Evolutionary conservation across 2,329 filamentous ascomycete genomes (phyloP).

Genomic region (Verticillium albo-atrum): DNA sequence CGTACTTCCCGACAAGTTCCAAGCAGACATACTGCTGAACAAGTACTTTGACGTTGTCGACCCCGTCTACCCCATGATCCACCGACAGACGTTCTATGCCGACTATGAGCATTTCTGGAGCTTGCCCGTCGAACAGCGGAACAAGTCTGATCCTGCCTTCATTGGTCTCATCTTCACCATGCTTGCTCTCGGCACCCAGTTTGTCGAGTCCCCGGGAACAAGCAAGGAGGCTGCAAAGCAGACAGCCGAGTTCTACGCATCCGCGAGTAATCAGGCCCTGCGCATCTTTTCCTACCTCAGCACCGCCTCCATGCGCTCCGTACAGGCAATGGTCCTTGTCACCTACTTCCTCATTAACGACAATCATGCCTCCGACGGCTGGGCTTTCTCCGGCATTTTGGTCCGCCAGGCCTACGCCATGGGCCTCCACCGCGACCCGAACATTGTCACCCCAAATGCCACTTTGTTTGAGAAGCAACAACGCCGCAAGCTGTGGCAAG

Average conservation of each 20-base stretch:
- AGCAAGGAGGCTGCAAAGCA: conserved; percentile 61
- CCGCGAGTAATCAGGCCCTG: conserved; percentile 72
- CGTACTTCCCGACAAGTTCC: conserved; percentile 69
- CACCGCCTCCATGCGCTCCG: conserved; percentile 65
- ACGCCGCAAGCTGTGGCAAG: conserved; percentile 76
- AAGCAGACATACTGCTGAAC: conserved; percentile 65
- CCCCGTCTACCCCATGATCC: conserved; percentile 76
- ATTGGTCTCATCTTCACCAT: conserved; percentile 72
- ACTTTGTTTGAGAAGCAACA: conserved; percentile 71
- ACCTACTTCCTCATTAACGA: conserved; percentile 84
- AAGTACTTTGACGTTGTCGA: conserved; percentile 70
- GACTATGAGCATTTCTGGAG: conserved; percentile 79
- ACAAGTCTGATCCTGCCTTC: conserved; percentile 60
- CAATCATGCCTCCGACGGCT: conserved; percentile 78
- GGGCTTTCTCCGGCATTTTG: conserved; percentile 74
- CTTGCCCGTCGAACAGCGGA: conserved; percentile 51
- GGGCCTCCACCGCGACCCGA: conserved; percentile 75
- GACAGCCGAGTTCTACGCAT: conserved; percentile 78
- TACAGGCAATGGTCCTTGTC: conserved; percentile 77
- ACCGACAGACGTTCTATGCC: conserved; percentile 69
- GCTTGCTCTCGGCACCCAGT: conserved; percentile 74
- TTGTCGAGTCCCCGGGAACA: conserved; percentile 54
- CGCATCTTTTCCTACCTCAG: conserved; percentile 74
- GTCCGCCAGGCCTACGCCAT: conserved; percentile 78
- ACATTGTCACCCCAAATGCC: conserved; percentile 64